These are phyloP conservation scores for Fusarium drepaniforme DNA, from an alignment of 2,329 filamentous ascomycete genomes.

Conservation along the genomic window DNA sequence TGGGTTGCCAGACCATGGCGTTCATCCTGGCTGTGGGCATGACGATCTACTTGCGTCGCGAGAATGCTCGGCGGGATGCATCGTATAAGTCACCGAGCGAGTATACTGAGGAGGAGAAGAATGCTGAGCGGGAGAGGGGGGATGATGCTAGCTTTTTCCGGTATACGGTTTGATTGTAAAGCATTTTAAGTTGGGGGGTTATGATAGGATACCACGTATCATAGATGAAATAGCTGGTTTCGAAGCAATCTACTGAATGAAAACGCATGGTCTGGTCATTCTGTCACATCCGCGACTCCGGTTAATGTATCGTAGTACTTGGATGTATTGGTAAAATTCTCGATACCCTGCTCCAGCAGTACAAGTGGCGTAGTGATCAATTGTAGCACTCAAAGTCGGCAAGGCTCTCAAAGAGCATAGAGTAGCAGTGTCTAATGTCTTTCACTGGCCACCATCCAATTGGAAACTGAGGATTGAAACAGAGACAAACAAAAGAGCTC, in stretches of 20 bases:
- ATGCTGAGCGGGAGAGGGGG: slow-evolving; percentile 3
- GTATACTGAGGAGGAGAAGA: slow-evolving; percentile 5
- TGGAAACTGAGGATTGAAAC: too few species aligned
- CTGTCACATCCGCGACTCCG: background rate
- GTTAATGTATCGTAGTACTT: background rate
- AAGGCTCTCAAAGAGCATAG: too few species aligned
- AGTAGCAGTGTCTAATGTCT: background rate
- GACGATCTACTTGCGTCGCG: slow-evolving; percentile 9
- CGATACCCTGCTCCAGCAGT: too few species aligned
- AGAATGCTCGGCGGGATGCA: slow-evolving; percentile 19
- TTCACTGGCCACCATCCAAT: too few species aligned
- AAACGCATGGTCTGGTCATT: background rate
- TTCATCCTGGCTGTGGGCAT: slow-evolving; percentile 8
- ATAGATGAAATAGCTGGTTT: background rate
- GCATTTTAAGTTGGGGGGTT: background rate
- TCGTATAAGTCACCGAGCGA: background rate
- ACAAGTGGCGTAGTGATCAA: too few species aligned
- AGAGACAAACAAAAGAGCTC: too few species aligned
- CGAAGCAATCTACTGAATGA: background rate
- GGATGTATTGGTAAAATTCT: too few species aligned
- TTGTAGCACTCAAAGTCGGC: too few species aligned
- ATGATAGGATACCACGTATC: background rate
- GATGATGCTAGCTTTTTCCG: slow-evolving; percentile 19
- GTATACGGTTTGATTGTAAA: slow-evolving; percentile 8
- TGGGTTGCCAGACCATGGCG: slow-evolving; percentile 7